Evolutionary conservation across 768 basidiomycete genomes (phyloP).

Genomic region (Boletales sp.): DNA sequence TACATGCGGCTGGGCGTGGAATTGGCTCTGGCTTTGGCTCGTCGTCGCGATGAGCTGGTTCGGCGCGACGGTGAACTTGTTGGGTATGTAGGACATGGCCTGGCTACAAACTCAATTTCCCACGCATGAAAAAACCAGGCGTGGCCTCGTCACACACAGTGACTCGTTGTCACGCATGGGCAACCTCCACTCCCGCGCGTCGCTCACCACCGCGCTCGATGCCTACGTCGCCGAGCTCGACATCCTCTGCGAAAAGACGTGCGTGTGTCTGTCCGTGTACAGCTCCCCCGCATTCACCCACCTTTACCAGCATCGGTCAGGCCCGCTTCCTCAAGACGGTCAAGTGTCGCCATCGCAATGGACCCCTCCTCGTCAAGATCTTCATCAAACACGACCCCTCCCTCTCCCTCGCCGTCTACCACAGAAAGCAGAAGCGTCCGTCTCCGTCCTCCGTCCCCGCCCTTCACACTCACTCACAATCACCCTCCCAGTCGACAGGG

Average conservation of each 20-base stretch:
- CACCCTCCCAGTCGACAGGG: slow-evolving; percentile 66
- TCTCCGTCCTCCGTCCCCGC: not conserved
- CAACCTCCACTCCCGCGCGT: slow-evolving; percentile 68
- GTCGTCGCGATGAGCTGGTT: slow-evolving; percentile 22
- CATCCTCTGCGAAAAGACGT: slow-evolving; percentile 92
- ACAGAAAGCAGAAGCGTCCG: slow-evolving; percentile 73
- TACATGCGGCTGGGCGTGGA: slow-evolving; percentile 1
- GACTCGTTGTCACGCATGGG: no score
- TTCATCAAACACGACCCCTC: slow-evolving; percentile 93
- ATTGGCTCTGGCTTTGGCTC: slow-evolving; percentile 1
- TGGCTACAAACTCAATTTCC: not conserved
- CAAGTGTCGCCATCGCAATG: slow-evolving; percentile 79
- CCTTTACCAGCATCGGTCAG: slow-evolving; percentile 24
- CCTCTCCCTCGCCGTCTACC: slow-evolving; percentile 69
- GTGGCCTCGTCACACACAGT: slow-evolving; percentile 20
- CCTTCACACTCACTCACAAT: no score
- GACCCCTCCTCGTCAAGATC: slow-evolving; percentile 87
- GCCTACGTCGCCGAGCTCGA: slow-evolving; percentile 91
- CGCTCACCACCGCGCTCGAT: slow-evolving; percentile 78
- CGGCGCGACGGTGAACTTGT: slow-evolving; percentile 8
- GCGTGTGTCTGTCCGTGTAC: slow-evolving; percentile 24
- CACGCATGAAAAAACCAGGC: slow-evolving; percentile 16
- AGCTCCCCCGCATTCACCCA: not conserved
- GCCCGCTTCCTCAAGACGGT: slow-evolving; percentile 67
- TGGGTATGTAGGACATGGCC: not conserved